Evolutionary conservation across 805 yeast species (phyloP).

Genomic region (Kodamaea restingae): DNA sequence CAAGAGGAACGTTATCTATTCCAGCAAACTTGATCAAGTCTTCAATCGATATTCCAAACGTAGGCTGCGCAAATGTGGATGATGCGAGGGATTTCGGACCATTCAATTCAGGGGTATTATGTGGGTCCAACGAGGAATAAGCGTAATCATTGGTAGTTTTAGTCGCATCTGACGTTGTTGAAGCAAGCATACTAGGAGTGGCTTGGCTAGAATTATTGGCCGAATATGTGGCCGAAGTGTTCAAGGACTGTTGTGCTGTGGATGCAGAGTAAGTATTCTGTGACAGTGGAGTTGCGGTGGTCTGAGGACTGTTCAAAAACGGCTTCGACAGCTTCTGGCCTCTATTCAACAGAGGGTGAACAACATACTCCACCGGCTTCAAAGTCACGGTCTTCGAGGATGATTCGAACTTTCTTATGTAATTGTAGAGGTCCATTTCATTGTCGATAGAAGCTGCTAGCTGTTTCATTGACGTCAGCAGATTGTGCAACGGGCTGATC

Average conservation of each 20-base stretch:
- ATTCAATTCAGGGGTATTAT: conserved; percentile 29
- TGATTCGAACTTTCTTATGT: conserved; percentile 48
- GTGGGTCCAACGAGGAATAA: conserved; percentile 33
- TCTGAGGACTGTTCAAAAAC: conserved; percentile 22
- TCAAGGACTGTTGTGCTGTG: not conserved
- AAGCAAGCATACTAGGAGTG: not conserved
- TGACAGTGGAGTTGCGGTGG: not conserved
- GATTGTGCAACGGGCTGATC: conserved; percentile 65
- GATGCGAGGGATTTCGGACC: conserved; percentile 29
- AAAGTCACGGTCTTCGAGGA: conserved; percentile 32
- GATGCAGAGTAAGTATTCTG: not conserved
- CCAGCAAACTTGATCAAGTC: conserved; percentile 69
- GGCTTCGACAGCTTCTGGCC: conserved; percentile 30
- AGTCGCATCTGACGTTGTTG: not conserved
- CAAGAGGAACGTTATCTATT: conserved; percentile 86
- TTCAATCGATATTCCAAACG: conserved; percentile 85
- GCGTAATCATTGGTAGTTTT: conserved; percentile 6
- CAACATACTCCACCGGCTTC: conserved; percentile 65
- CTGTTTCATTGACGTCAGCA: conserved; percentile 65
- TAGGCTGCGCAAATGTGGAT: conserved; percentile 32
- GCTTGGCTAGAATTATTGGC: not conserved
- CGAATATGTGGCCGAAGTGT: not conserved
- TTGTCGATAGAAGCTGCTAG: conserved; percentile 76
- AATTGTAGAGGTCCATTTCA: conserved; percentile 76
- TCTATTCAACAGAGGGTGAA: conserved; percentile 59